Base-by-base conservation (phyloP, 768 basidiomycete genomes). In the Auriscalpium microsporum region DNA sequence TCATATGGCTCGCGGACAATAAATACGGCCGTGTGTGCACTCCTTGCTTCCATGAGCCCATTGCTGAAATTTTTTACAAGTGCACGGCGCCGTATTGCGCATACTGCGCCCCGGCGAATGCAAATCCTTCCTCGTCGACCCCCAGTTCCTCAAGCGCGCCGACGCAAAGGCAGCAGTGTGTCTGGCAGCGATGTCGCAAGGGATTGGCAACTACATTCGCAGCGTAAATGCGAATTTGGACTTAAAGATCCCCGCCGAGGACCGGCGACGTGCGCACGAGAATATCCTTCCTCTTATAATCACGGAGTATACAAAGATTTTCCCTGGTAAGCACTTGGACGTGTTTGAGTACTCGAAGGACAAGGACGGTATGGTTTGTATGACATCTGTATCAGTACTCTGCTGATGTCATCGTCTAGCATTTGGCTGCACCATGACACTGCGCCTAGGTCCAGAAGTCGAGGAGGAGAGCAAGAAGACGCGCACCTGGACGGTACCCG, bases 141-240 rank as follows among this genome's bases (percentile, higher is more conserved):
- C 81, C 0, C 71, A 73, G 14, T 87, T 87, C 59, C 60, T 72
- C 2, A 84, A 79, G 61, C 80, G 80, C 3, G 68, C 70, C 0
- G 86, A 88, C 52, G 86, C 86, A n/a, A 86, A 84, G 65, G 73
- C 76, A 0, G 87, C 86, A 0, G 87, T 80, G 2, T 81, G 78
- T 56, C 67, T 89, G 21, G 71, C 80, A 14, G 87, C 85, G 0
- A 78, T 88, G 65, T 80, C 83, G 2, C 75, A 81, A 57, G 82
- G 82, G 9, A 70, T 83, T 10, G 82, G 81, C 6, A 67, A 73
- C 19, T 82, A 82, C 59, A 77, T 85, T 45, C 80, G 78, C 16
- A 64, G 67, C 4, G 65, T 82, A 36, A 67, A 68, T 16, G 67
- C 68, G 10, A 72, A 69, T 16, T 60, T 77, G 8, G 80, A 82